These are phyloP conservation scores for Tripterygium wilfordii DNA, from an alignment of 177 flowering plant genomes.

Conservation along the genomic window DNA sequence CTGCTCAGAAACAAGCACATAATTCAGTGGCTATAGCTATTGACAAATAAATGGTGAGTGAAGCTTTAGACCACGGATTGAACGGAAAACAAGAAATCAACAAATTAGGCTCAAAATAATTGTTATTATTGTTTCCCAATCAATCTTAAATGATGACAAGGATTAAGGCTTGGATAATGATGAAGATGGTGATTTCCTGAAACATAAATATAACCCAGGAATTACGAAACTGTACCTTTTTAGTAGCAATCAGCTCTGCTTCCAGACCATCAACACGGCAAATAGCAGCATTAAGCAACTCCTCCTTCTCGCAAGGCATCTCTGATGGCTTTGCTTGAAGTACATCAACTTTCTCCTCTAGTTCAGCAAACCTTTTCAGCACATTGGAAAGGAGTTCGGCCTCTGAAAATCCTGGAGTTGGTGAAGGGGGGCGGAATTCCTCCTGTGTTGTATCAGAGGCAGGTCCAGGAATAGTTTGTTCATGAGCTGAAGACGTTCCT, in stretches of 20 bases:
- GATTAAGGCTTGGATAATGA: too few relatives aligned
- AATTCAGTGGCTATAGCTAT: not conserved
- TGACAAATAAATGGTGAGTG: too few relatives aligned
- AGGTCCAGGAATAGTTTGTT: slow-evolving; percentile 12
- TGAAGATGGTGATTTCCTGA: too few relatives aligned
- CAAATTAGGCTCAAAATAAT: too few relatives aligned
- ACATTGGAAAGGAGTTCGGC: slow-evolving; percentile 53
- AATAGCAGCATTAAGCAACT: slow-evolving; percentile 83
- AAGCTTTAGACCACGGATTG: too few relatives aligned
- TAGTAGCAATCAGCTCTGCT: slow-evolving; percentile 86
- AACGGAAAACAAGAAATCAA: slow-evolving; percentile 6
- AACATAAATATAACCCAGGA: not conserved
- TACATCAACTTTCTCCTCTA: slow-evolving; percentile 70
- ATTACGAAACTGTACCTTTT: slow-evolving; percentile 46
- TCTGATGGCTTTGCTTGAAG: slow-evolving; percentile 65
- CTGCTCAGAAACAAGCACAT: slow-evolving; percentile 10
- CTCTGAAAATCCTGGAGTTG: slow-evolving; percentile 46
- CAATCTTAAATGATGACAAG: too few relatives aligned
- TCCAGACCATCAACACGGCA: slow-evolving; percentile 89
- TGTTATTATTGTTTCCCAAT: too few relatives aligned
- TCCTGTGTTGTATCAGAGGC: slow-evolving; percentile 11
- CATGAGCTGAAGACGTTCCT: slow-evolving; percentile 4
- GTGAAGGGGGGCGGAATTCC: slow-evolving; percentile 61
- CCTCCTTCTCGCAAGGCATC: slow-evolving; percentile 89
- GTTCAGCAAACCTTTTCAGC: slow-evolving; percentile 57